These are phyloP conservation scores for Aegilops tauschii DNA, from an alignment of 176 grass and related monocot genomes.

Conservation along the genomic window DNA sequence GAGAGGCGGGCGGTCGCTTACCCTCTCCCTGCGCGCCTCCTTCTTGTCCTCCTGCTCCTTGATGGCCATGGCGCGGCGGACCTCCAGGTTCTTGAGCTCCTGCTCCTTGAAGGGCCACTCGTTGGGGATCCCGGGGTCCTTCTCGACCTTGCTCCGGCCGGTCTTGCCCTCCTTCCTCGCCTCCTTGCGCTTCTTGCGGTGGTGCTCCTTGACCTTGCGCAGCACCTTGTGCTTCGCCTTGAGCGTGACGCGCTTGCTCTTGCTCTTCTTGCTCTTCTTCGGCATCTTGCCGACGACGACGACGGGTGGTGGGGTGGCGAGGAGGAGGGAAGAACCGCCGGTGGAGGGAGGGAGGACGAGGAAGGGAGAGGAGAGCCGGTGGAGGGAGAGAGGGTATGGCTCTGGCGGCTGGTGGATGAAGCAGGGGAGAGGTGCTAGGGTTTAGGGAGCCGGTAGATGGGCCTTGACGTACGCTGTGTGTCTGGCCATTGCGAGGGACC, in stretches of 20 bases:
- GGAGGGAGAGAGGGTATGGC: not conserved
- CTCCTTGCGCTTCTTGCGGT: slow-evolving; percentile 95
- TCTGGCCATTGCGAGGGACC: too few species aligned
- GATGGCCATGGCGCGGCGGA: slow-evolving; percentile 49
- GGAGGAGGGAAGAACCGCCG: not conserved
- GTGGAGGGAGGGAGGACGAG: not conserved
- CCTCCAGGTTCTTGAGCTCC: slow-evolving; percentile 87
- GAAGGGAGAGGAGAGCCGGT: not conserved
- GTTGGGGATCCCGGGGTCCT: slow-evolving; percentile 95
- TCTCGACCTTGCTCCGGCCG: slow-evolving; percentile 81
- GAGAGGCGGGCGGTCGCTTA: slow-evolving; percentile 9
- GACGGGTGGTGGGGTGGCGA: not conserved
- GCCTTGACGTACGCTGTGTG: not conserved
- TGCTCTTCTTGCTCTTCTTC: slow-evolving; percentile 98
- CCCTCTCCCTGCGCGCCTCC: slow-evolving; percentile 85
- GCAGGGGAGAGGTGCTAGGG: not conserved
- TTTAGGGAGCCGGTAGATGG: not conserved
- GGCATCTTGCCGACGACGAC: slow-evolving; percentile 43
- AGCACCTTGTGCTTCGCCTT: slow-evolving; percentile 90
- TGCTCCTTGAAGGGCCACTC: slow-evolving; percentile 98
- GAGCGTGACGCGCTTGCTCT: slow-evolving; percentile 86
- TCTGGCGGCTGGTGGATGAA: not conserved
- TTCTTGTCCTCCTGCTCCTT: slow-evolving; percentile 90
- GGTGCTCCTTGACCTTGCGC: slow-evolving; percentile 89
- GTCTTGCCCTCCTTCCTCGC: slow-evolving; percentile 82